Evolutionary conservation across 2,329 filamentous ascomycete genomes (phyloP).

Genomic region (Juglanconis sp.): DNA sequence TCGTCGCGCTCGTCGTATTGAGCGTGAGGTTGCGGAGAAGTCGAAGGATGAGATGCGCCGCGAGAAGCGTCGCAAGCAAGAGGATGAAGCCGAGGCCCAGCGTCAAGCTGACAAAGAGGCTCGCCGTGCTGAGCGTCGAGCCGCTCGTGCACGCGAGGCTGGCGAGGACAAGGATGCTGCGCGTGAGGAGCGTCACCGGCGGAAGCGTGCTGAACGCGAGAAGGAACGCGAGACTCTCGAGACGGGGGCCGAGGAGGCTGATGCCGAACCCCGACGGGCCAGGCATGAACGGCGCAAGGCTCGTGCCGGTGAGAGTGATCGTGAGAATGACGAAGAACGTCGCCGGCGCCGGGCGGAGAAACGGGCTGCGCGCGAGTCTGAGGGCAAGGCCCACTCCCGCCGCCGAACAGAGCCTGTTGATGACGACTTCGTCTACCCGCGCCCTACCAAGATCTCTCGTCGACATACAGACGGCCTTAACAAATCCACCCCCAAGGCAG

Average conservation of each 20-base stretch:
- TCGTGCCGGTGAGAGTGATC: conserved; percentile 30
- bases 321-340: conserved; percentile 52
- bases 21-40: conserved; percentile 39
- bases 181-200: conserved; percentile 39
- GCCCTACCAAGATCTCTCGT: conserved; percentile 22
- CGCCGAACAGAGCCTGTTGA: conserved; percentile 41
- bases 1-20: conserved; percentile 56
- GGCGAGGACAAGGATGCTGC: conserved; percentile 47
- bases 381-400: conserved; percentile 38
- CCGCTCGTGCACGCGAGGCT: conserved; percentile 46
- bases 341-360: conserved; percentile 52
- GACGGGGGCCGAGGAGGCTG: conserved; percentile 40
- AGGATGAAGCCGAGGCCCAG: conserved; percentile 54
- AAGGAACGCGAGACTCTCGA: conserved; percentile 45
- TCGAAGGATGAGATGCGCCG: conserved; percentile 56
- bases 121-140: conserved; percentile 52
- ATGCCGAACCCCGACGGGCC: conserved; percentile 28
- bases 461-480: conserved; percentile 22
- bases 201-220: conserved; percentile 32
- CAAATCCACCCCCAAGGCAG: conserved; percentile 21
- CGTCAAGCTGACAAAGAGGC: conserved; percentile 57
- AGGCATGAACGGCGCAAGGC: conserved; percentile 48
- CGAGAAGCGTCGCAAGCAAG: conserved; percentile 52
- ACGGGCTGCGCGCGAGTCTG: conserved; percentile 40
- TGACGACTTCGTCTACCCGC: conserved; percentile 44